Base-by-base conservation (phyloP, 306 rosid species). In the Castanospermum australe region DNA sequence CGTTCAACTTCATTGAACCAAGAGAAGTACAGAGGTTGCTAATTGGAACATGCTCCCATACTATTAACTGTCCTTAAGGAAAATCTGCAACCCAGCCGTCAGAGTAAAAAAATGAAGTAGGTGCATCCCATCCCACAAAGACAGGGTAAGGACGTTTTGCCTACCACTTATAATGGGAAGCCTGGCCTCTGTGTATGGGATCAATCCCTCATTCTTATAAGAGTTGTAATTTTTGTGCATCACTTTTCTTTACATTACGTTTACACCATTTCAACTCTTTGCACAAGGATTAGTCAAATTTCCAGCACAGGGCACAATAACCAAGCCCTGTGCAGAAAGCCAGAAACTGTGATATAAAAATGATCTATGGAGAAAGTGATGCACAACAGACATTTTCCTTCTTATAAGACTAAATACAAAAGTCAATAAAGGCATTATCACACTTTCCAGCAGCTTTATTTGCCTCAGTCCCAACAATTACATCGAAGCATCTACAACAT, bases 131-230 rank as follows among this genome's bases (percentile, higher is more conserved):
- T 4, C 20, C 36, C 3, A 61, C 56, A 33, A 5, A 44, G 42
- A 72, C 8, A 41, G 47, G 9, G 13, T 4, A 5, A 15, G 42
- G 62, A 82, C 25, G 72, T 67, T 76, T 75, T 67, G 73, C 90
- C 67, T 79, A 90, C 94, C 94, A 81, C 94, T 90, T 36, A 81
- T 85, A 62, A 90, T 85, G 75, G 95, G 95, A 79, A 88, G 86
- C 73, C 88, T 90, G 76, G 79, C 92, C 84, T 64, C 84, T 0
- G 87, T 83, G 70, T 88, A 90, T 54, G 92, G 92, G 61, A 85
- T 83, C 86, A 90, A 73, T 32, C 95, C 94, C 78, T 90, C 91
- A 24, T 69, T 85, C 81, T 73, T 28, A 28, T 3, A 28, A 1
- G n/a, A n/a, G n/a, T n/a, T n/a, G n/a, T n/a, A n/a, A n/a, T n/a